phyloP scores from a whole-genome alignment of 306 rosid species.

The Cicer yamashitae region DNA sequence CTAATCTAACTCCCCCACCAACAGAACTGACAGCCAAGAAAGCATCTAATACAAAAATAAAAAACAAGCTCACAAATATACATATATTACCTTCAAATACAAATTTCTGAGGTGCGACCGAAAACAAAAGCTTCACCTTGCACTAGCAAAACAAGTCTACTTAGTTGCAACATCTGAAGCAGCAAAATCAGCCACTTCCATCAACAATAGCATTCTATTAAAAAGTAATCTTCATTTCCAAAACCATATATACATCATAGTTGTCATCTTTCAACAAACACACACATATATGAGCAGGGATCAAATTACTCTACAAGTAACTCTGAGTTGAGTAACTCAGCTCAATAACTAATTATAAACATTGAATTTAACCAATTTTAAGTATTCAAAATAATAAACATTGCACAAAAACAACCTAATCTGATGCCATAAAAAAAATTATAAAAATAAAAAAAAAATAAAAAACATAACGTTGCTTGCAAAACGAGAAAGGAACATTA shows the following conservation, averaged over 20 bases:
- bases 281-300: neutral
- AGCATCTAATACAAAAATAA: conserved; percentile 43
- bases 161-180: conserved; percentile 34
- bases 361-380: too few relatives aligned
- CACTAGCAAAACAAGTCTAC: conserved; percentile 29
- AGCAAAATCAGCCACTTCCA: conserved; percentile 38
- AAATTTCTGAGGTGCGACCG: conserved; percentile 28
- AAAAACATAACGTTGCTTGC: conserved; percentile 25
- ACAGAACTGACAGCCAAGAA: conserved; percentile 46
- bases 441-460: neutral
- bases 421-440: neutral
- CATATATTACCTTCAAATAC: conserved; percentile 34
- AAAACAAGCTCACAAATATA: conserved; percentile 20
- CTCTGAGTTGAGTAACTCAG: too few relatives aligned
- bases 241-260: conserved; percentile 16
- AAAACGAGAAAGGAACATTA: conserved; percentile 37
- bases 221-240: conserved; percentile 37
- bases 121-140: conserved; percentile 42
- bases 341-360: too few relatives aligned
- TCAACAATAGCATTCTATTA: conserved; percentile 43
- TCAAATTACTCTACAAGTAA: too few relatives aligned
- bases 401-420: conserved; percentile 8
- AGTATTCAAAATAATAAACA: neutral
- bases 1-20: conserved; percentile 66
- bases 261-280: conserved; percentile 15